These are phyloP conservation scores for Starmerella bombi DNA, from an alignment of 805 yeast species.

Conservation along the genomic window DNA sequence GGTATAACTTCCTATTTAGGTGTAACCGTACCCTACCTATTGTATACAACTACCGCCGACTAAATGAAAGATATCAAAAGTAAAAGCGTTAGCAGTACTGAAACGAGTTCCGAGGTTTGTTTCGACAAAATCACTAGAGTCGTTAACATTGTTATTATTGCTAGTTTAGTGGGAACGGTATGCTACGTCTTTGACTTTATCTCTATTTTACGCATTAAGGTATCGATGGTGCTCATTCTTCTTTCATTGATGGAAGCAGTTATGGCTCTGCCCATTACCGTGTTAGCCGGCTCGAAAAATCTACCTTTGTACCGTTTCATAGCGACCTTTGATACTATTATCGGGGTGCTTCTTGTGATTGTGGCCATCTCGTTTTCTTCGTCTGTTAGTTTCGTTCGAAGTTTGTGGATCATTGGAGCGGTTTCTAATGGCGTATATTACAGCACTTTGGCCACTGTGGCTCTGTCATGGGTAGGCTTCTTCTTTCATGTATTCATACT, in stretches of 20 bases:
- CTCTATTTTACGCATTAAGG: neutral
- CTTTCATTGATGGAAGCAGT: slow-evolving; percentile 1
- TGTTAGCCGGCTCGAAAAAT: neutral
- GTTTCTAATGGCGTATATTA: neutral
- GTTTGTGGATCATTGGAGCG: neutral
- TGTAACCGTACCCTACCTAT: too few species aligned
- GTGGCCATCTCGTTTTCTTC: neutral
- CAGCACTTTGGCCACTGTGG: neutral
- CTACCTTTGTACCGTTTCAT: neutral
- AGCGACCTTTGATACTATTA: neutral
- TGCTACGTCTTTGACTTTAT: neutral
- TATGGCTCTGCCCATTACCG: neutral
- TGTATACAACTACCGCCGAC: too few species aligned
- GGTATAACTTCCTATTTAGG: too few species aligned
- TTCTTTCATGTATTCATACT: neutral
- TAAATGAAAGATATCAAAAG: too few species aligned
- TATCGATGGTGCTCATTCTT: neutral
- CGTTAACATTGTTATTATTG: neutral
- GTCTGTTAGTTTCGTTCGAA: neutral
- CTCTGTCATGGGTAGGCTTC: neutral
- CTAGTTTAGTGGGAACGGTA: neutral
- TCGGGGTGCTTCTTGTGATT: neutral
- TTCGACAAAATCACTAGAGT: neutral
- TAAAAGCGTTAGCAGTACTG: too few species aligned
- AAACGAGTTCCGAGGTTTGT: too few species aligned